Conservation (phyloP, 176 grass and related monocot species). For the Poa pratensis region DNA sequence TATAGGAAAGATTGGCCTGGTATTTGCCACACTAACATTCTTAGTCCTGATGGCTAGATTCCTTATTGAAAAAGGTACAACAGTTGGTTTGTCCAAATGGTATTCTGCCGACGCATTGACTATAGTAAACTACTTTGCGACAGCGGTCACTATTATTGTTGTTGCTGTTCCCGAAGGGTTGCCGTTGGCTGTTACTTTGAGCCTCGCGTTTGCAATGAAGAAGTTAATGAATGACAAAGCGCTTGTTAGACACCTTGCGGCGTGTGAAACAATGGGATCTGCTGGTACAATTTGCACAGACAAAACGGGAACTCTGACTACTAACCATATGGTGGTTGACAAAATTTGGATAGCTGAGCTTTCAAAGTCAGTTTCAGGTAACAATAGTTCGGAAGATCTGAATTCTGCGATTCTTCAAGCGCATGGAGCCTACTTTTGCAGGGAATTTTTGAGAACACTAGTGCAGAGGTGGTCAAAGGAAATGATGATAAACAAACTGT, state of each 20-base stretch:
- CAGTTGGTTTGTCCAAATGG: slow-evolving; percentile 74
- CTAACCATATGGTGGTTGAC: slow-evolving; percentile 94
- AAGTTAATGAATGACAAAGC: slow-evolving; percentile 97
- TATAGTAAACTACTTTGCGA: slow-evolving; percentile 91
- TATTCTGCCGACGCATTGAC: slow-evolving; percentile 75
- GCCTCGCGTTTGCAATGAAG: slow-evolving; percentile 99
- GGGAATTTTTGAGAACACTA: slow-evolving; percentile 86
- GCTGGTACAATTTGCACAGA: slow-evolving; percentile 93
- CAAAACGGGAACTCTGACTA: slow-evolving; percentile 98
- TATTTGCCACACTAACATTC: slow-evolving; percentile 84
- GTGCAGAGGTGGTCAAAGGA: slow-evolving; percentile 82
- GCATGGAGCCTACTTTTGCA: slow-evolving; percentile 64
- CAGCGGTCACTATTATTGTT: slow-evolving; percentile 93
- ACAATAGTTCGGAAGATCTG: slow-evolving; percentile 53
- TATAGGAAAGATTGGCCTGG: slow-evolving; percentile 91
- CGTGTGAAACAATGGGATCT: slow-evolving; percentile 97
- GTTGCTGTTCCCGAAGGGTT: slow-evolving; percentile 98
- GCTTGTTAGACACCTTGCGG: slow-evolving; percentile 84
- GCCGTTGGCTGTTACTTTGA: slow-evolving; percentile 91
- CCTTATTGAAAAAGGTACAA: slow-evolving; percentile 57
- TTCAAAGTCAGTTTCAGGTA: slow-evolving; percentile 55
- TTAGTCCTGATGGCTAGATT: slow-evolving; percentile 82
- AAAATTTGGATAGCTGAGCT: slow-evolving; percentile 87
- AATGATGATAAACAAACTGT: slow-evolving; percentile 74
- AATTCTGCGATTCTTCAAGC: slow-evolving; percentile 60